Evolutionary conservation across 2,329 filamentous ascomycete species (phyloP), one percentile per base, ranked within the genome.

Genomic region (Diaporthe humulicola): DNA sequence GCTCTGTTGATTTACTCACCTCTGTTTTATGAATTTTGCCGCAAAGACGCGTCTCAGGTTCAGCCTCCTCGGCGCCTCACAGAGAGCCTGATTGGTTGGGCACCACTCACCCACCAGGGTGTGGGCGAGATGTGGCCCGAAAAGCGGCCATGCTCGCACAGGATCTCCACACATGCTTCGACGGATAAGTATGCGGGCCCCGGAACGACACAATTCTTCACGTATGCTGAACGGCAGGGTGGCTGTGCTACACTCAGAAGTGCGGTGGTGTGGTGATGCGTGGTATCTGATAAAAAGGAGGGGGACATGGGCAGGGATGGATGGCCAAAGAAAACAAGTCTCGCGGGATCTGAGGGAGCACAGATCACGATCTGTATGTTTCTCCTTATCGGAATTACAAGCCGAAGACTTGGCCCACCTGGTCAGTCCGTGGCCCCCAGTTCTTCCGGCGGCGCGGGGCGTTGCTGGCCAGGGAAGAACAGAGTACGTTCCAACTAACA

Each of bases 41-140:
- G 40, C 40, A 50, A 36, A 50, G 61, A 70, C 50, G 38, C 64
- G 72, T 73, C 72, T 73, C 72, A 73, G n/a, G 54, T 73, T 73
- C 72, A 73, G 72, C 72, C 72, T 73, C 72, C 36, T 73, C 17
- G 12, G 30, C 14, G 52, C 2, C 5, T 36, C 17, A 9, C 17
- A 22, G 8, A 10, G 22, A 30, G 30, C 52, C 25, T 58, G 30
- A 73, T 73, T 73, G 72, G 72, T 40, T 54, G 72, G 42, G 42
- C 30, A 70, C 38, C 22, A 36, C 28, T 36, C 42, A n/a, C 28
- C 9, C 61, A 36, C 61, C 33, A 19, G 42, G 38, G 8, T 56
- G 64, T 58, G 54, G 36, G 61, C 50, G 61, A 45, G 38, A 22
- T 50, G 45, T 57, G 72, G 64, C 72, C 72, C 45, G 22, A 70